phyloP scores from a whole-genome alignment of 192 early-diverging fungal genomes.

The Backusella australiensis region DNA sequence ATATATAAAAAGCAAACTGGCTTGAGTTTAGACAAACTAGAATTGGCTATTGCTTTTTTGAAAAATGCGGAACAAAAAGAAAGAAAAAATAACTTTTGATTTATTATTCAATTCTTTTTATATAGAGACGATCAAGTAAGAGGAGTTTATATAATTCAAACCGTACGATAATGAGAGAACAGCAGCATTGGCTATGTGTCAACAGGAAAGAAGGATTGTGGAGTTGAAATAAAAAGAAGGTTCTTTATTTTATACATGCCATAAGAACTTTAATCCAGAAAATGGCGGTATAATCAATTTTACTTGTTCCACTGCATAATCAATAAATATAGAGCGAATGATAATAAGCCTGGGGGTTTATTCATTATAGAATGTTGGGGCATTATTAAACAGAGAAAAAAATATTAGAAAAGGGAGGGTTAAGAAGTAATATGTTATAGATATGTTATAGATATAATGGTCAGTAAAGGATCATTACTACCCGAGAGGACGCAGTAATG shows the following conservation, averaged over 20 bases:
- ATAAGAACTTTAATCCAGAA: conserved; percentile 1
- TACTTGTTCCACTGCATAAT: conserved; percentile 2
- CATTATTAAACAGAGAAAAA: neutral
- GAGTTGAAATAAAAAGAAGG: neutral
- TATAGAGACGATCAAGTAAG: neutral
- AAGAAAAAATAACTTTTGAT: neutral
- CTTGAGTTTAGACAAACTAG: neutral
- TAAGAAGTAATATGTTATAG: neutral
- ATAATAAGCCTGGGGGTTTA: neutral
- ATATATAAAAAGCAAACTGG: neutral
- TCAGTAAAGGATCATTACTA: neutral
- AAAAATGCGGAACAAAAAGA: neutral
- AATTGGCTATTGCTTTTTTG: neutral
- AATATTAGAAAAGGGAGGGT: neutral
- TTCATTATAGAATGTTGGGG: neutral
- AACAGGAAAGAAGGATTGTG: neutral
- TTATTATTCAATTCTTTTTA: neutral
- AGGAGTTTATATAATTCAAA: neutral
- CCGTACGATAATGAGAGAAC: neutral
- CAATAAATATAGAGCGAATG: neutral
- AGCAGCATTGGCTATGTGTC: neutral
- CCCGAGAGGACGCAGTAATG: no score
- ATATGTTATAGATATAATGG: neutral
- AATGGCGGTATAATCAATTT: neutral
- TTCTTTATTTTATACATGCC: neutral